Conservation (phyloP, 192 early-diverging fungal species). For the Gamsiella multidivaricata region DNA sequence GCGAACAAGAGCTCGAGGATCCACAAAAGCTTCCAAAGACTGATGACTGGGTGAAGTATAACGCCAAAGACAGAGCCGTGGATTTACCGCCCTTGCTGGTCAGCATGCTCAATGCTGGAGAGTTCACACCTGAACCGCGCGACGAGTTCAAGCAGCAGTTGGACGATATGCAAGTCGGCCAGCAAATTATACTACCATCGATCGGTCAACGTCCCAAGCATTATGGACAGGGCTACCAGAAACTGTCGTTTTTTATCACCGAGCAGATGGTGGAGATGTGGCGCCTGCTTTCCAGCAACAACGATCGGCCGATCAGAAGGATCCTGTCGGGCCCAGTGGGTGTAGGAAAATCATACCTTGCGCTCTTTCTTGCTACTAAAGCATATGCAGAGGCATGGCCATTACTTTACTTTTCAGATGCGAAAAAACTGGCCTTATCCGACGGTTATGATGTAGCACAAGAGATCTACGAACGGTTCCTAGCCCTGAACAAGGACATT, state of each 20-base stretch:
- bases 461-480: constrained; percentile 16
- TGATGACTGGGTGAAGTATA: not conserved
- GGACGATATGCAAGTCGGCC: constrained; percentile 13
- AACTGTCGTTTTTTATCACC: constrained; percentile 25
- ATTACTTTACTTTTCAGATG: constrained; percentile 43
- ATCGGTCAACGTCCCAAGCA: constrained; percentile 27
- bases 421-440: constrained; percentile 3
- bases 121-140: constrained; percentile 20
- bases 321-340: constrained; percentile 41
- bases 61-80: not conserved
- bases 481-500: constrained; percentile 47
- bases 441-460: not conserved
- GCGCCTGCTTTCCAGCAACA: constrained; percentile 13
- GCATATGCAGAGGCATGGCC: constrained; percentile 37
- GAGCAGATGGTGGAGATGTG: constrained; percentile 39
- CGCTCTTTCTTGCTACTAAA: constrained; percentile 33
- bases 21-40: constrained; percentile 5
- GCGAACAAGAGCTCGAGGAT: constrained; percentile 1
- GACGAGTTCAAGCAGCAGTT: constrained; percentile 13
- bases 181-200: constrained; percentile 29
- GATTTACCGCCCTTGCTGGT: constrained; percentile 4
- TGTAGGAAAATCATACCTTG: constrained; percentile 37
- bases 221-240: constrained; percentile 26
- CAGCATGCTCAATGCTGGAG: constrained; percentile 2
- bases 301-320: constrained; percentile 22